Evolutionary conservation across 1,284 basidiomycete genomes (phyloP).

Genomic region (Malassezia psittaci): DNA sequence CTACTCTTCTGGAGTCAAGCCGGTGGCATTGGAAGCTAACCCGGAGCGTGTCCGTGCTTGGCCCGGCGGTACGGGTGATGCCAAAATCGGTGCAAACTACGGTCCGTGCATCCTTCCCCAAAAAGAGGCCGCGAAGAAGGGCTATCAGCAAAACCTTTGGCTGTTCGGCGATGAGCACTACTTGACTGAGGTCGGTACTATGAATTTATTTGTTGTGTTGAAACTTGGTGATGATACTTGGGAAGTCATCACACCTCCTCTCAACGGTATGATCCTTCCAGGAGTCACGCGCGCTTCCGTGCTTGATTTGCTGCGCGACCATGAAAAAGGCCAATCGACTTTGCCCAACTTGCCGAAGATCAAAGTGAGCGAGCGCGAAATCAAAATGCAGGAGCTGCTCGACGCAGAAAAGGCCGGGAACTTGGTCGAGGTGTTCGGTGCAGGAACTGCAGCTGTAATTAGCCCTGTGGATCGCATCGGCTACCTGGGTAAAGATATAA

Average conservation of each 20-base stretch:
- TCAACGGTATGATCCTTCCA: slow-evolving; percentile 90
- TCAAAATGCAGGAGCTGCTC: slow-evolving; percentile 80
- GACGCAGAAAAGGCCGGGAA: slow-evolving; percentile 61
- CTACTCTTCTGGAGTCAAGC: slow-evolving; percentile 90
- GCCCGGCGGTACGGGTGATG: slow-evolving; percentile 44
- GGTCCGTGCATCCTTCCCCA: slow-evolving; percentile 56
- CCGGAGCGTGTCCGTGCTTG: slow-evolving; percentile 62
- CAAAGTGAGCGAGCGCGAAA: slow-evolving; percentile 67
- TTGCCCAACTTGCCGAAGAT: slow-evolving; percentile 49
- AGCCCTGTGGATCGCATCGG: slow-evolving; percentile 60
- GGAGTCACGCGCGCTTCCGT: slow-evolving; percentile 84
- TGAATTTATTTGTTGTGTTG: slow-evolving; percentile 90
- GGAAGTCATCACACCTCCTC: slow-evolving; percentile 57
- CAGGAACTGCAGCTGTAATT: slow-evolving; percentile 60
- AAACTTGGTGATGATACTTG: slow-evolving; percentile 59
- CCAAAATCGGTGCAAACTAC: slow-evolving; percentile 46
- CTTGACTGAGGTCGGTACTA: slow-evolving; percentile 60
- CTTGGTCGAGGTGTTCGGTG: slow-evolving; percentile 83
- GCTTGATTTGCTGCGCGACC: slow-evolving; percentile 67
- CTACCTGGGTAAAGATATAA: slow-evolving; percentile 72
- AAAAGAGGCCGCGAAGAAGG: slow-evolving; percentile 66
- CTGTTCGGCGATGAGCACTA: slow-evolving; percentile 54
- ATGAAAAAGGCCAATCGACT: slow-evolving; percentile 56
- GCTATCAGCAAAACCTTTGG: slow-evolving; percentile 94
- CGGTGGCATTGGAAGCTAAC: slow-evolving; percentile 80